These are phyloP conservation scores for Chionographis japonica DNA, from an alignment of 106 monocot species.

Conservation along the genomic window DNA sequence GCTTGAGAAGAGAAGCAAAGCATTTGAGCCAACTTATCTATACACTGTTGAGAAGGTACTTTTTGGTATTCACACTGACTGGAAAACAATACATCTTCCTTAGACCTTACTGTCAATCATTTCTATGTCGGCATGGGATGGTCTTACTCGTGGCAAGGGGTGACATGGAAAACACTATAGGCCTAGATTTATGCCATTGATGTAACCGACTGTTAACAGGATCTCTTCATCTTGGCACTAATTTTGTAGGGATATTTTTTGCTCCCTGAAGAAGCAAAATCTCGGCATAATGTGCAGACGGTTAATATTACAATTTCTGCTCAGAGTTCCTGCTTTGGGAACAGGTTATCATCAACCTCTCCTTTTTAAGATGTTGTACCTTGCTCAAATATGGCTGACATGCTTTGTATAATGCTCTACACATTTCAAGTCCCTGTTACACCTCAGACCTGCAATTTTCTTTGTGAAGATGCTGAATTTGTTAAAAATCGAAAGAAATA, in stretches of 20 bases:
- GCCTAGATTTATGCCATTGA: too few relatives aligned
- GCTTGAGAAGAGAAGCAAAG: slow-evolving; percentile 84
- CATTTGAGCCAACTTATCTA: slow-evolving; percentile 91
- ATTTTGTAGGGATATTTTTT: slow-evolving; percentile 88
- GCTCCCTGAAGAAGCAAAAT: slow-evolving; percentile 92
- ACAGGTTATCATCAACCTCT: slow-evolving; percentile 44
- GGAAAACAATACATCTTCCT: too few relatives aligned
- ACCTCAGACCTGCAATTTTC: too few relatives aligned
- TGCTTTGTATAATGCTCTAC: not conserved
- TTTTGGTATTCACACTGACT: too few relatives aligned
- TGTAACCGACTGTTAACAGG: not conserved
- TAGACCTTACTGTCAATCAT: too few relatives aligned
- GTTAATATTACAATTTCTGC: slow-evolving; percentile 90
- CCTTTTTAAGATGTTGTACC: not conserved
- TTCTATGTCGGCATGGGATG: too few relatives aligned
- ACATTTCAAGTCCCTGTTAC: not conserved
- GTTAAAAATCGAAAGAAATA: too few relatives aligned
- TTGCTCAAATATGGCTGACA: not conserved
- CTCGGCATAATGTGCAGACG: slow-evolving; percentile 61
- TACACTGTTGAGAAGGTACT: slow-evolving; percentile 92
- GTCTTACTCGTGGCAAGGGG: too few relatives aligned
- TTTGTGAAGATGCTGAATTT: too few relatives aligned
- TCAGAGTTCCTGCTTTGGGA: slow-evolving; percentile 87
- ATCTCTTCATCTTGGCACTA: not conserved
- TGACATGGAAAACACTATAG: too few relatives aligned